Base-by-base conservation (phyloP, 129 eudicot genomes). In the Chrysanthemum seticuspe region DNA sequence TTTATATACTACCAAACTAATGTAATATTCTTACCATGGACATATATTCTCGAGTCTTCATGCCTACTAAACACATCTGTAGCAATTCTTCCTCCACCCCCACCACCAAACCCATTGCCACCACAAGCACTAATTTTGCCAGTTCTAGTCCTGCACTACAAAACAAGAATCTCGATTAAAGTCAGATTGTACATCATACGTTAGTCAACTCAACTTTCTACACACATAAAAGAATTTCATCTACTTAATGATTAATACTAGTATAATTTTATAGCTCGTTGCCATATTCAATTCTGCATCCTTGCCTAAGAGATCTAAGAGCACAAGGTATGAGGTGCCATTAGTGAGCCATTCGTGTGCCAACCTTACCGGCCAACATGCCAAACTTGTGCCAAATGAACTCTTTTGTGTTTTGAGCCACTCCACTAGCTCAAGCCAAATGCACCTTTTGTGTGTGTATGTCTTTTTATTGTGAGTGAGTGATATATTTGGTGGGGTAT, bases 41-140 rank as follows among this genome's bases (percentile, higher is more conserved):
- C 90, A 75, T 65, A 59, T 57, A 89, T 74, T 75, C 74, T 74
- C 4, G 95, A 92, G 23, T 93, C 95, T 63, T 93, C 98, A 49
- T 93, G 98, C 84, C 96, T 82, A 81, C 98, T 89, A 82, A 90
- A 93, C 67, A 93, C 88, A 78, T 93, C 96, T 9, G 88, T 84
- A 63, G 97, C 82, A 75, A 89, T 74, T 85, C 98, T 89, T 68
- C 97, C 98, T 64, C 96, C 97, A 23, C 96, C 14, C 14, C 97
- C 97, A 70, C 97, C 98, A 59, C 86, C 97, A 81, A 85, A 93
- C 36, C 97, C 97, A 77, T 70, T 65, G 74, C 97, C 98, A 56
- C 97, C 98, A 68, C 87, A 82, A 56, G 96, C 97, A 89, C 90
- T 87, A 57, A 93, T 83, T 36, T 72, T 74, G 68, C 97, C 98